Evolutionary conservation across 176 grass and related monocot species (phyloP).

Genomic region (Oryza rufipogon): DNA sequence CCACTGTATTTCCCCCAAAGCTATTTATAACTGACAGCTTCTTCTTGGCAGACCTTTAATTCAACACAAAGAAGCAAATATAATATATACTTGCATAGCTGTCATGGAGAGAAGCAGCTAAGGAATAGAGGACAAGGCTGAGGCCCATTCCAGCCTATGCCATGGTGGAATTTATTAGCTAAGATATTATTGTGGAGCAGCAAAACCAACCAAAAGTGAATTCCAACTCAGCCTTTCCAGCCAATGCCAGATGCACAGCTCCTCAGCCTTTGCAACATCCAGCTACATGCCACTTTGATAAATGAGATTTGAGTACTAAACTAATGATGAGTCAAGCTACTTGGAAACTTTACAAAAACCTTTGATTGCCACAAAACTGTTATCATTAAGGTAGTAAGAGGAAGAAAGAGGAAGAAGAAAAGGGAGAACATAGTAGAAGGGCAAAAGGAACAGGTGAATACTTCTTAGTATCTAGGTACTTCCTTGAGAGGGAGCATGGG

Average conservation of each 20-base stretch:
- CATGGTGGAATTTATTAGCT: constrained; percentile 52
- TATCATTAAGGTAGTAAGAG: constrained; percentile 79
- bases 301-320: constrained; percentile 50
- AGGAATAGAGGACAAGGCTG: constrained; percentile 45
- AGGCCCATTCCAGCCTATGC: constrained; percentile 65
- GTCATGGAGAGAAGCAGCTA: constrained; percentile 49
- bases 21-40: constrained; percentile 40
- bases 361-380: constrained; percentile 99
- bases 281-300: constrained; percentile 60
- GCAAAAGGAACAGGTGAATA: constrained; percentile 51
- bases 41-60: constrained; percentile 39
- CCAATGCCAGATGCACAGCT: constrained; percentile 53
- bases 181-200: constrained; percentile 53
- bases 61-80: constrained; percentile 42
- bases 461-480: constrained; percentile 74
- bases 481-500: constrained; percentile 89
- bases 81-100: constrained; percentile 50
- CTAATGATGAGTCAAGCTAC: constrained; percentile 58
- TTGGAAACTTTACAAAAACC: constrained; percentile 94
- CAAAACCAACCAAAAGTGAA: constrained; percentile 65
- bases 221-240: constrained; percentile 52
- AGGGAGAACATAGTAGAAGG: constrained; percentile 44
- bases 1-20: not conserved
- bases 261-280: constrained; percentile 55
- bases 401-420: constrained; percentile 39